These are phyloP conservation scores for Phytophthora cryptogea DNA, from an alignment of 352 stramenopile genomes.

Conservation along the genomic window DNA sequence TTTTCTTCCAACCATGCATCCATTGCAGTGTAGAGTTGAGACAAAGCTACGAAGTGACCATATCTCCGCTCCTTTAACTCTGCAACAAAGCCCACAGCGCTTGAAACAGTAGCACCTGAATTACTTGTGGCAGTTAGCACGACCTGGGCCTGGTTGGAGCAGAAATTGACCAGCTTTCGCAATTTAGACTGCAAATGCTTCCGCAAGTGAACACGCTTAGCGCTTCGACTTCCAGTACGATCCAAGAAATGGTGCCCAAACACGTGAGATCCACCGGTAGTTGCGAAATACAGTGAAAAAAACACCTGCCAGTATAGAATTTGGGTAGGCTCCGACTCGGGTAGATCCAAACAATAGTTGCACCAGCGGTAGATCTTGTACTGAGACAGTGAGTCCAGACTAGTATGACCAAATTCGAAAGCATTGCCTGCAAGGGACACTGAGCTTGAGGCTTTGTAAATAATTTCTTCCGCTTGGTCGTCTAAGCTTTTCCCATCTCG, in stretches of 20 bases:
- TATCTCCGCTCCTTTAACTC: slow-evolving; percentile 60
- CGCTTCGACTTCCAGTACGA: slow-evolving; percentile 32
- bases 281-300: slow-evolving; percentile 76
- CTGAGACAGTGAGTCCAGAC: slow-evolving; percentile 60
- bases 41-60: slow-evolving; percentile 56
- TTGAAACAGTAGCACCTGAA: slow-evolving; percentile 5
- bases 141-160: slow-evolving; percentile 68
- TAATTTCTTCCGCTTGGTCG: slow-evolving; percentile 25
- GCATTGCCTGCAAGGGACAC: slow-evolving; percentile 19
- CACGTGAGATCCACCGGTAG: slow-evolving; percentile 44
- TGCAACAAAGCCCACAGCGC: slow-evolving; percentile 4
- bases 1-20: slow-evolving; percentile 85
- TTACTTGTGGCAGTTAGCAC: slow-evolving; percentile 47
- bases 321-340: slow-evolving; percentile 51
- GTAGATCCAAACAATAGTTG: slow-evolving; percentile 64
- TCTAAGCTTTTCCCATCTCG: slow-evolving; percentile 24
- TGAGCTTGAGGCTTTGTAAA: slow-evolving; percentile 12
- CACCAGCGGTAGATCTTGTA: slow-evolving; percentile 77
- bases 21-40: slow-evolving; percentile 82
- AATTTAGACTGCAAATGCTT: slow-evolving; percentile 63
- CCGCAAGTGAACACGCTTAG: slow-evolving; percentile 51
- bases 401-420: slow-evolving; percentile 50
- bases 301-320: slow-evolving; percentile 76
- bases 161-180: slow-evolving; percentile 57
- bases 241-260: slow-evolving; percentile 74